Conservation (phyloP, 805 yeast species). For the Martiniozyma abietophila region DNA sequence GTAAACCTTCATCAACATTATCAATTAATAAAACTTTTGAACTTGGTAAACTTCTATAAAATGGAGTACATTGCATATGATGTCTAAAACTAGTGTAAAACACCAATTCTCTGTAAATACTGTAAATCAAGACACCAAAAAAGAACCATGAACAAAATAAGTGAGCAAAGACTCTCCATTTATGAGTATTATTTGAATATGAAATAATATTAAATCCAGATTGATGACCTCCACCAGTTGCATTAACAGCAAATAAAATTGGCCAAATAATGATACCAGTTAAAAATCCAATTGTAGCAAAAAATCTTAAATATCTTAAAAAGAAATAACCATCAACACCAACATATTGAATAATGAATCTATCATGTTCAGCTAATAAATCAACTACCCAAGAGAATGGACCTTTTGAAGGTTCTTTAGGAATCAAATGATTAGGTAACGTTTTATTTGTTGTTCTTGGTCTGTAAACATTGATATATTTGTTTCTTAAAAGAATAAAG, state of each 20-base stretch:
- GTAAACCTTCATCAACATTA: constrained; percentile 44
- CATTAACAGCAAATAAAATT: constrained; percentile 63
- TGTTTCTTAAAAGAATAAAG: constrained; percentile 35
- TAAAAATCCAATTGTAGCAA: constrained; percentile 40
- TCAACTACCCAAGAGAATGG: constrained; percentile 48
- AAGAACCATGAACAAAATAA: constrained; percentile 67
- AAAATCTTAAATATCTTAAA: constrained; percentile 52
- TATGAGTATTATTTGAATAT: constrained; percentile 51
- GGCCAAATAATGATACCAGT: constrained; percentile 57
- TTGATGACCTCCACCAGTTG: constrained; percentile 49
- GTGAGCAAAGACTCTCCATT: constrained; percentile 63
- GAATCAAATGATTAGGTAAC: constrained; percentile 35
- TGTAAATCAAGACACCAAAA: constrained; percentile 55
- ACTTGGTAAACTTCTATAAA: constrained; percentile 58
- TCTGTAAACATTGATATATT: constrained; percentile 40
- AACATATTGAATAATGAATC: constrained; percentile 56
- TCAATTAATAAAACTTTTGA: constrained; percentile 68
- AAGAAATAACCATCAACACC: constrained; percentile 75
- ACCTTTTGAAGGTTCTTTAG: constrained; percentile 14
- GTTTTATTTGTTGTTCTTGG: constrained; percentile 39
- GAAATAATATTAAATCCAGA: constrained; percentile 59
- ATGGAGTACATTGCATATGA: constrained; percentile 62
- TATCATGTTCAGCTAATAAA: constrained; percentile 45
- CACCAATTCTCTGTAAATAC: constrained; percentile 65
- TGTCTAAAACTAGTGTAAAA: constrained; percentile 68